These are phyloP conservation scores for Naganishia antarctica DNA, from an alignment of 768 basidiomycete genomes.

Conservation along the genomic window DNA sequence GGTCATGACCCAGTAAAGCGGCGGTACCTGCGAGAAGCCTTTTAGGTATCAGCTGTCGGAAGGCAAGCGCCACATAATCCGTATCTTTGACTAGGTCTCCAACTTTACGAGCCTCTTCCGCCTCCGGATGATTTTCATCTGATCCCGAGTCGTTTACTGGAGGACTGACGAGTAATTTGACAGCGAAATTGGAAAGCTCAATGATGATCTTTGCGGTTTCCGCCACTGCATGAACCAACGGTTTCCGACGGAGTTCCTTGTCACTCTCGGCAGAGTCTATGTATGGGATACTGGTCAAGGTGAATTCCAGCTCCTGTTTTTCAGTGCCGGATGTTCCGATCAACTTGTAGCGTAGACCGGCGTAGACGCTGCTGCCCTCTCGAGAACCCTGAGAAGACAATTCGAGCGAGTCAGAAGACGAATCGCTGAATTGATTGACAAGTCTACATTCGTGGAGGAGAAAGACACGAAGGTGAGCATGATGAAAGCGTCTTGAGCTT, in stretches of 20 bases:
- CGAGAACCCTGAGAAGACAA: background rate
- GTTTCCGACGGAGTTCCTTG: background rate
- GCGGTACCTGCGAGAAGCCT: background rate
- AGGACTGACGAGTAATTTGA: background rate
- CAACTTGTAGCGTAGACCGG: background rate
- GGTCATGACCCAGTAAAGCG: background rate
- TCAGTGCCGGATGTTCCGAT: background rate
- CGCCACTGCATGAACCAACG: background rate
- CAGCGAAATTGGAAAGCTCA: background rate
- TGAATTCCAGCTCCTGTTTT: conserved; percentile 4
- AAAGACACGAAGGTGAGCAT: conserved; percentile 20
- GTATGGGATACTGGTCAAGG: background rate
- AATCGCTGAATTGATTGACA: background rate
- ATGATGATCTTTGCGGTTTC: background rate
- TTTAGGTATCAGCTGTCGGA: conserved; percentile 10
- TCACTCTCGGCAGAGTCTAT: background rate
- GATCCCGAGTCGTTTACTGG: too few relatives aligned
- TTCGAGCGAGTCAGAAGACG: background rate
- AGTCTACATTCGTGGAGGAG: background rate
- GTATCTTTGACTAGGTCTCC: conserved; percentile 1
- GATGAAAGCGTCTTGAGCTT: too few relatives aligned
- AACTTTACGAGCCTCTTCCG: background rate
- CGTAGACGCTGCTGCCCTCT: background rate
- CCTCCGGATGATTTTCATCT: too few relatives aligned
- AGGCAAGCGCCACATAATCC: background rate